These are phyloP conservation scores for Fusarium euwallaceae DNA, from an alignment of 2,329 filamentous ascomycete genomes.

Conservation along the genomic window DNA sequence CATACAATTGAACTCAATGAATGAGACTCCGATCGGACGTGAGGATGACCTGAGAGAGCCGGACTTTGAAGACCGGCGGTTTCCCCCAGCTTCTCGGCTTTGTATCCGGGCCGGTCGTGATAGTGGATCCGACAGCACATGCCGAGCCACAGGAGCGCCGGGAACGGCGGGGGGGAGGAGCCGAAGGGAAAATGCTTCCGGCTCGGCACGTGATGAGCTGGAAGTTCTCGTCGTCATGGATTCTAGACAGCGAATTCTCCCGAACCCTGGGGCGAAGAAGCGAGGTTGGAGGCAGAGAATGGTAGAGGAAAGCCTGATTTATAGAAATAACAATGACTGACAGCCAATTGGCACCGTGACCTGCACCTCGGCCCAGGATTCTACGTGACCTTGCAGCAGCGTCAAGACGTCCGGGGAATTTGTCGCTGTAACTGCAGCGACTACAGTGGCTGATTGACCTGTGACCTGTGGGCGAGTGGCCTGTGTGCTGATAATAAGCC, in stretches of 20 bases:
- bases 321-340: neutral
- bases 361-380: constrained; percentile 8
- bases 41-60: constrained; percentile 10
- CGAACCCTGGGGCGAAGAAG: constrained; percentile 20
- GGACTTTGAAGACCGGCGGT: constrained; percentile 38
- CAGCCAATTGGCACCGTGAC: constrained; percentile 28
- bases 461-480: constrained; percentile 20
- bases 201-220: constrained; percentile 42
- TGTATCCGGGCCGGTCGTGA: constrained; percentile 28
- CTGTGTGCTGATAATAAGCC: constrained; percentile 46
- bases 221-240: constrained; percentile 40
- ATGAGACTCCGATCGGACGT: neutral
- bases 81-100: constrained; percentile 28
- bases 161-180: constrained; percentile 31
- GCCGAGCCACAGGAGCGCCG: constrained; percentile 22
- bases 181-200: constrained; percentile 41
- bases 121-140: constrained; percentile 38
- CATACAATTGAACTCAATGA: neutral
- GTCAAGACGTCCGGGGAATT: constrained; percentile 5
- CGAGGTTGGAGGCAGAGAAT: constrained; percentile 6
- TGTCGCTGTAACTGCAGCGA: constrained; percentile 33
- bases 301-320: neutral
- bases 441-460: constrained; percentile 20
- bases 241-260: constrained; percentile 31
- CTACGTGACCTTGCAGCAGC: neutral